Evolutionary conservation across 1,284 basidiomycete genomes (phyloP).

Genomic region (Lentinula novae-zelandiae): DNA sequence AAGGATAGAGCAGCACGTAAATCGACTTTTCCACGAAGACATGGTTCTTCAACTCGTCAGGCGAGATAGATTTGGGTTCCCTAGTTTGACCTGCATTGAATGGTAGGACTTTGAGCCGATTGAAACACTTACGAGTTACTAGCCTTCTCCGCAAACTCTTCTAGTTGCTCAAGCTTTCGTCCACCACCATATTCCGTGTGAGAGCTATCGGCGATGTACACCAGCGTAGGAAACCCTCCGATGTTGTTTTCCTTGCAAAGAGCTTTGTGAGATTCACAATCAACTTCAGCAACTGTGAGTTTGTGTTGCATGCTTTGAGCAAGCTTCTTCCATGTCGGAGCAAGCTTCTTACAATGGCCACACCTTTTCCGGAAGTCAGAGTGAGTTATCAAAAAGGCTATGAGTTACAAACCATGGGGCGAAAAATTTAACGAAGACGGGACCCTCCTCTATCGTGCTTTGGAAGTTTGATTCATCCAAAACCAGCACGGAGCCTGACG

Average conservation of each 20-base stretch:
- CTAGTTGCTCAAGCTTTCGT: conserved; percentile 65
- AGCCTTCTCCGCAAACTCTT: conserved; percentile 70
- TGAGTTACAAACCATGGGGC: conserved; percentile 72
- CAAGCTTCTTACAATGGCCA: conserved; percentile 89
- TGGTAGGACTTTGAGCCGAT: background rate
- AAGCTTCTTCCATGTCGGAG: conserved; percentile 75
- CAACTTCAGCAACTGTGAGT: conserved; percentile 77
- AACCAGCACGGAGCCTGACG: conserved; percentile 57
- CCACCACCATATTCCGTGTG: conserved; percentile 71
- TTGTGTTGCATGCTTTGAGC: conserved; percentile 65
- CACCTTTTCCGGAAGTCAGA: conserved; percentile 44
- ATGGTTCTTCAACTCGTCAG: conserved; percentile 49
- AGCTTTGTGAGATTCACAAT: conserved; percentile 73
- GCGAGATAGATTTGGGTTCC: conserved; percentile 41
- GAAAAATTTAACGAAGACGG: conserved; percentile 85
- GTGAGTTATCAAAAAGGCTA: background rate
- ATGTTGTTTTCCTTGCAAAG: conserved; percentile 69
- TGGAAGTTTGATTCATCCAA: conserved; percentile 54
- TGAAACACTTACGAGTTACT: conserved; percentile 49
- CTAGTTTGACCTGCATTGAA: conserved; percentile 19
- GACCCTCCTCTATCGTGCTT: conserved; percentile 48
- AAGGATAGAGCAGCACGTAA: conserved; percentile 71
- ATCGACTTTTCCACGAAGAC: conserved; percentile 59
- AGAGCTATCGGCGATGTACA: conserved; percentile 50
- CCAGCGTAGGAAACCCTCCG: conserved; percentile 76